These are phyloP conservation scores for Clohesyomyces aquaticus DNA, from an alignment of 495 filamentous ascomycete genomes.

Conservation along the genomic window DNA sequence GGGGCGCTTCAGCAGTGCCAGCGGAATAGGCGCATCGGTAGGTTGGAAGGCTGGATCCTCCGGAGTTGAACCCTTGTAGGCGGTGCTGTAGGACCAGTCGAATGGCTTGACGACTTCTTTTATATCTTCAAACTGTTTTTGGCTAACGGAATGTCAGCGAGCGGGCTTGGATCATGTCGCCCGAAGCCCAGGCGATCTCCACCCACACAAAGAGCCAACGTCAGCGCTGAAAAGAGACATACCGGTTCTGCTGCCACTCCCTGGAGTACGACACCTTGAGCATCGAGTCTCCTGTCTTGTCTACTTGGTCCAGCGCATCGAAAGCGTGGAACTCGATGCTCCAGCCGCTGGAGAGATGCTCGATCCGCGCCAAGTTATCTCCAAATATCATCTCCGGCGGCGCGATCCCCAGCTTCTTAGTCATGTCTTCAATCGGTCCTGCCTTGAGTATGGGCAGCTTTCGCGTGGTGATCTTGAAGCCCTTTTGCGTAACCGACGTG, in stretches of 20 bases:
- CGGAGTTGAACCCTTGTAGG: constrained; percentile 71
- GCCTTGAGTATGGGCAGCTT: constrained; percentile 93
- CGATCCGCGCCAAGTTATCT: constrained; percentile 79
- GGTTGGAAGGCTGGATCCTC: constrained; percentile 52
- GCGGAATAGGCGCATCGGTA: constrained; percentile 69
- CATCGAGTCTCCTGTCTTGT: constrained; percentile 90
- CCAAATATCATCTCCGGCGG: constrained; percentile 99
- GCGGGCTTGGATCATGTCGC: background rate
- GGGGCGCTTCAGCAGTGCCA: constrained; percentile 77
- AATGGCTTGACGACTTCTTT: constrained; percentile 93
- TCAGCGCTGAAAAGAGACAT: constrained; percentile 18
- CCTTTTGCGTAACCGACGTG: constrained; percentile 32
- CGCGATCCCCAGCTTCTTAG: constrained; percentile 73
- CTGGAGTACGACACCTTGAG: constrained; percentile 89
- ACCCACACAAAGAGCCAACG: background rate
- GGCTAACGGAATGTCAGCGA: constrained; percentile 52
- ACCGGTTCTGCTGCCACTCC: constrained; percentile 84
- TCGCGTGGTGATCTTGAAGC: constrained; percentile 72
- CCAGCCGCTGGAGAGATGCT: constrained; percentile 72
- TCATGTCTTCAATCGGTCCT: constrained; percentile 86
- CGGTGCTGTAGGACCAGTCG: constrained; percentile 95
- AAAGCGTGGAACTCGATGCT: constrained; percentile 77
- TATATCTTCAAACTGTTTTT: constrained; percentile 83
- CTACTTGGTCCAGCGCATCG: constrained; percentile 84
- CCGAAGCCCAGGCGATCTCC: background rate